Evolutionary conservation across 805 yeast species (phyloP).

Genomic region (Wickerhamiella siamensis): DNA sequence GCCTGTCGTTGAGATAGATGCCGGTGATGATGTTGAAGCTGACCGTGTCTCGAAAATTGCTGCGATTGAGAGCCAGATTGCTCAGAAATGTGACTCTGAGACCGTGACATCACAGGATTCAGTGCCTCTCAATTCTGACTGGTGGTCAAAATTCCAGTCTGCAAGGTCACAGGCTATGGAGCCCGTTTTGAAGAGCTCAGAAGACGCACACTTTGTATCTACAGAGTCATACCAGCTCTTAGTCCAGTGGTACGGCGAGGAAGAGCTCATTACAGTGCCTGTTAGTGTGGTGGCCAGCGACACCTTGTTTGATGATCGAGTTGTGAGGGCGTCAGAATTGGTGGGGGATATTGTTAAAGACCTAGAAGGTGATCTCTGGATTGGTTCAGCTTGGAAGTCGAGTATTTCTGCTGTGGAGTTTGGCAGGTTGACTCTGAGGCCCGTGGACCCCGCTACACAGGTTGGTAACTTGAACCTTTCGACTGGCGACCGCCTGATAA

Average conservation of each 20-base stretch:
- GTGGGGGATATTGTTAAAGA: conserved; percentile 2
- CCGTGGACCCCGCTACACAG: conserved; percentile 1
- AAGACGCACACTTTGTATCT: conserved; percentile 4
- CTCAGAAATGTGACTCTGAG: background rate
- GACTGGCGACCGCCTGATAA: conserved; percentile 7
- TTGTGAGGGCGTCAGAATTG: background rate
- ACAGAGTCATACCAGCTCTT: conserved; percentile 2
- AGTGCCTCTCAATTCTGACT: background rate
- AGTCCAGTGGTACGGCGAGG: conserved; percentile 9
- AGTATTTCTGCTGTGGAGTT: conserved; percentile 1
- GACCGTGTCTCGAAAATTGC: background rate
- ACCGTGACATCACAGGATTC: background rate
- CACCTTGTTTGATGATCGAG: background rate
- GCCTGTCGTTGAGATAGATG: background rate
- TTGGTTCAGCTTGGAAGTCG: background rate
- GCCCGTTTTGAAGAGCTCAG: background rate
- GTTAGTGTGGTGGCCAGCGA: conserved; percentile 2
- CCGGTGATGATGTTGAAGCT: background rate
- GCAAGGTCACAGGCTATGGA: background rate
- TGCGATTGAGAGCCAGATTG: background rate
- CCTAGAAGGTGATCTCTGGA: conserved; percentile 1
- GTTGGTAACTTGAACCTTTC: conserved; percentile 1
- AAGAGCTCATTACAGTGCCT: conserved; percentile 3
- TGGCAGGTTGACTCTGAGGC: background rate
- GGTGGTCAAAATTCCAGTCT: background rate